Conservation (phyloP, 176 grass and related monocot genomes). For the Musa troglodytarum region DNA sequence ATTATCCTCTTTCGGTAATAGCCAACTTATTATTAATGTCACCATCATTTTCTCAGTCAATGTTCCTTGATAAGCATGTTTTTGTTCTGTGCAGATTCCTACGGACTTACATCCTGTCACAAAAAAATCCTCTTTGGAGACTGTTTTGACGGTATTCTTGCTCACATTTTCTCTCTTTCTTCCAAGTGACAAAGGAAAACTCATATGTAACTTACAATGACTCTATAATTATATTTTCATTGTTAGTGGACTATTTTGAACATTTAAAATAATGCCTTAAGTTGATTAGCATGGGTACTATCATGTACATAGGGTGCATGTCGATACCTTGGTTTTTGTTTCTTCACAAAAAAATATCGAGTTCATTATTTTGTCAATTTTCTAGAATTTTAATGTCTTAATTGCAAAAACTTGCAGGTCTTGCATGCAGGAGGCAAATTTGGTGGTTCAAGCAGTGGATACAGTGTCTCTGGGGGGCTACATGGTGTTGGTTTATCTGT, state of each 20-base stretch:
- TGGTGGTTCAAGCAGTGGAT: slow-evolving; percentile 89
- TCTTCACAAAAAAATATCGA: background rate
- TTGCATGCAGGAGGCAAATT: slow-evolving; percentile 97
- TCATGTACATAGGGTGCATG: background rate
- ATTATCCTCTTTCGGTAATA: background rate
- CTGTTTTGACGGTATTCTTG: slow-evolving; percentile 81
- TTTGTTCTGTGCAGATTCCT: slow-evolving; percentile 61
- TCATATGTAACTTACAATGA: background rate
- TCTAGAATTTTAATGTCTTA: background rate
- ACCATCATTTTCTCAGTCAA: too few relatives aligned
- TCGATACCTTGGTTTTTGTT: background rate
- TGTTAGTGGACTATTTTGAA: background rate
- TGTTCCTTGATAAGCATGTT: background rate
- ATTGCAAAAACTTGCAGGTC: slow-evolving; percentile 40
- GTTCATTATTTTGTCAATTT: background rate
- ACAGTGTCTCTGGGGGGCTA: slow-evolving; percentile 86
- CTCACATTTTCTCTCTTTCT: background rate
- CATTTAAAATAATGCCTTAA: background rate
- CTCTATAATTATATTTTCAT: background rate
- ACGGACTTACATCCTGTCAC: slow-evolving; percentile 76
- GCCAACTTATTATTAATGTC: too few relatives aligned
- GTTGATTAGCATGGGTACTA: too few relatives aligned
- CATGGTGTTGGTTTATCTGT: slow-evolving; percentile 96
- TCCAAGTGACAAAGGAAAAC: background rate
- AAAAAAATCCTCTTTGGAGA: slow-evolving; percentile 94